phyloP scores from a whole-genome alignment of 2,329 filamentous ascomycete species.

The Ceratocystis diversiconidia region DNA sequence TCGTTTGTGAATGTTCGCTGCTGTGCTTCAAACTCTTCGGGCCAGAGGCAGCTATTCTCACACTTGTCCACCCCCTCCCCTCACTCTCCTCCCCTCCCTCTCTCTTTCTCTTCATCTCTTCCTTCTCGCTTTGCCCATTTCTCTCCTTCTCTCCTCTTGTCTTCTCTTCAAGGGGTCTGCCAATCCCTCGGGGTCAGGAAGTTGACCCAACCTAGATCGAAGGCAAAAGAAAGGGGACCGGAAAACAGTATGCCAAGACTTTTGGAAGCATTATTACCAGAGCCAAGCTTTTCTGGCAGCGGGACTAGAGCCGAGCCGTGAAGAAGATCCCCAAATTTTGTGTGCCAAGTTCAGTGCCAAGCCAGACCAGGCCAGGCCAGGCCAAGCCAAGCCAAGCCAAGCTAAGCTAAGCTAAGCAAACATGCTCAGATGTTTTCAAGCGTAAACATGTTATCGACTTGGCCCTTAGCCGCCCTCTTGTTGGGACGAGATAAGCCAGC shows the following conservation, averaged over 20 bases:
- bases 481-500: no score
- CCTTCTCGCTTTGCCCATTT: not conserved
- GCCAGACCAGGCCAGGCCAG: not conserved
- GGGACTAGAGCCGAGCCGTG: not conserved
- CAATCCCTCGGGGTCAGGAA: conserved; percentile 2
- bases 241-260: conserved; percentile 6
- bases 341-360: not conserved
- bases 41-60: not conserved
- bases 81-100: not conserved
- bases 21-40: not conserved
- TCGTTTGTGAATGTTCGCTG: not conserved
- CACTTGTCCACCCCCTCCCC: not conserved
- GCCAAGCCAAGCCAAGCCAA: not conserved
- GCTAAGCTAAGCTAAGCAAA: not conserved
- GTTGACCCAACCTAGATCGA: not conserved
- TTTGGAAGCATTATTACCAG: not conserved
- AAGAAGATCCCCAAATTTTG: not conserved
- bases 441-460: no score
- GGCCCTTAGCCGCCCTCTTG: no score
- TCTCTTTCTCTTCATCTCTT: not conserved
- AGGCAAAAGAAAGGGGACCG: not conserved
- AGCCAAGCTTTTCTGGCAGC: conserved; percentile 5
- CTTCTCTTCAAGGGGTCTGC: not conserved
- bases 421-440: not conserved
- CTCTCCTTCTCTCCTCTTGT: not conserved